Evolutionary conservation across 1,284 basidiomycete genomes (phyloP), one percentile per base, ranked within the genome.

Genomic region (Trametes hirsuta): DNA sequence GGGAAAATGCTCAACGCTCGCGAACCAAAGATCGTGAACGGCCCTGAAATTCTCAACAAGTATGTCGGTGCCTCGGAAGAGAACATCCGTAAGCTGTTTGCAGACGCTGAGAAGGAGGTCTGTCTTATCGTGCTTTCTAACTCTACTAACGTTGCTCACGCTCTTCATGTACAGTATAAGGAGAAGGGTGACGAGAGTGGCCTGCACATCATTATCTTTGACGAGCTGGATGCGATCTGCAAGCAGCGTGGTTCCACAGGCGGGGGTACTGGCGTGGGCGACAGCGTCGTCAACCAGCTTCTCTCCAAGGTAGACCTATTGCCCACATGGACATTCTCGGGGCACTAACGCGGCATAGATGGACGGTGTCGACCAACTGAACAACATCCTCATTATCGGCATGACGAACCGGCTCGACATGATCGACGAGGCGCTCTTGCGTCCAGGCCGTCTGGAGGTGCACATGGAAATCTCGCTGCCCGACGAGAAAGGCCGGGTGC

Each of bases 361-460:
- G 94, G 97, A 99, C 70, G 97, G 97, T 81, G 97, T 99, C 6
- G 97, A 99, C 74, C 94, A 96, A 79, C 84, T 99, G 52, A 99
- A 99, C 82, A 99, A 99, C 75, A 97, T 99, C 62, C 91, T 99
- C 66, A 93, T 99, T 68, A 99, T 99, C 68, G 97, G 97, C 71
- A 99, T 99, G 97, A 99, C 97, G 53, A 99, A 99, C 76, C 90
- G 97, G 64, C 80, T 91, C 54, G 97, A 99, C 81, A 97, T 99
- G 96, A 98, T 99, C 69, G 97, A 99, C 72, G 97, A 99, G 73
- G 97, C 97, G 6, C 84, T 99, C 1, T 84, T 98, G 12, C 95
- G 97, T 71, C 97, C 97, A 1, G 97, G 97, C 58, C 95, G 97
- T 81, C 89, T 99, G 49, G 97, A 99, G 75, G 97, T 99, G n/a